A percentile compares a stretch with the other conserved stretches of the same genome.
Evolutionary conservation across 306 rosid species (phyloP).

Genomic region (Glycyrrhiza uralensis): DNA sequence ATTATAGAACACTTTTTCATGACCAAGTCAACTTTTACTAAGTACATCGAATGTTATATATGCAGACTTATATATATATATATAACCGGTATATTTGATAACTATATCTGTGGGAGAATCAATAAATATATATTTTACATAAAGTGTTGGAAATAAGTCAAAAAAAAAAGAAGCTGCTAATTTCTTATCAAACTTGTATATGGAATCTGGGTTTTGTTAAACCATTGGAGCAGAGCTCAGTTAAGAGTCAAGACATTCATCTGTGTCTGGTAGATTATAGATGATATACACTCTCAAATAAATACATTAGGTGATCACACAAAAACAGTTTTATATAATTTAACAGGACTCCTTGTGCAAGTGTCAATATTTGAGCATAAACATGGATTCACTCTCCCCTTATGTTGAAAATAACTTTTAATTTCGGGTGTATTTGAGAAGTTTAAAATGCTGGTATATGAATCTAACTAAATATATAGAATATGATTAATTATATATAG

Average conservation of each 20-base stretch:
- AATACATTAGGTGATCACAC: too few species aligned
- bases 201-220: not conserved
- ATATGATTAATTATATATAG: too few species aligned
- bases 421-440: too few species aligned
- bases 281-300: too few species aligned
- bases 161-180: not conserved
- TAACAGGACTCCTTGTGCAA: too few species aligned
- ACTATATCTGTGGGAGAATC: not conserved
- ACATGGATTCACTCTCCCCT: too few species aligned
- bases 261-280: not conserved
- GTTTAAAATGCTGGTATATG: too few species aligned
- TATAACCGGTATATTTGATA: not conserved
- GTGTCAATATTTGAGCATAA: too few species aligned
- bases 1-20: not conserved
- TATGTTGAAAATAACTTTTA: too few species aligned
- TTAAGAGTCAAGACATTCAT: not conserved
- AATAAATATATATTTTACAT: not conserved
- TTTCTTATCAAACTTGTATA: not conserved
- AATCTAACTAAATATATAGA: too few species aligned
- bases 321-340: too few species aligned
- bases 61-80: not conserved
- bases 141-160: not conserved
- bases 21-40: constrained; percentile 1
- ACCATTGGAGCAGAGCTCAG: too few species aligned
- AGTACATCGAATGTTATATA: not conserved